phyloP scores from a whole-genome alignment of 805 yeast genomes.

The Ogataea haglerorum region DNA sequence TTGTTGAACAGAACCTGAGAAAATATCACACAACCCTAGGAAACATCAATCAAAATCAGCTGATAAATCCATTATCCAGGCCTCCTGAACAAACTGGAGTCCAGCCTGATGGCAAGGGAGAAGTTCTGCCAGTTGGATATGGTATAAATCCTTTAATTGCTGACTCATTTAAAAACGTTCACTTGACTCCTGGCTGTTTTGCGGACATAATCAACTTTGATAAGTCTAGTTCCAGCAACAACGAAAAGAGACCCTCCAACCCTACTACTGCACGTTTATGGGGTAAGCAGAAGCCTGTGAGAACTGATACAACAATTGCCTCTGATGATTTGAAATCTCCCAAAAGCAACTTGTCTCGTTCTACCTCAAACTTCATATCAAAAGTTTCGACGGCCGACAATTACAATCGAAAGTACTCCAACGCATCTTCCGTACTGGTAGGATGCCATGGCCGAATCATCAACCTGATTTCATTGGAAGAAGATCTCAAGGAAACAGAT shows the following conservation, averaged over 20 bases:
- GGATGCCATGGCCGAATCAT: conserved; percentile 49
- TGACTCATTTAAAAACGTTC: conserved; percentile 51
- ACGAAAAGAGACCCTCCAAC: neutral
- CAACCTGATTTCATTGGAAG: conserved; percentile 41
- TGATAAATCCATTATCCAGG: conserved; percentile 37
- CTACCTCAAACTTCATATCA: conserved; percentile 35
- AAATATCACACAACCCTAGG: conserved; percentile 36
- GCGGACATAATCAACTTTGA: conserved; percentile 26
- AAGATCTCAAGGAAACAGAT: conserved; percentile 38
- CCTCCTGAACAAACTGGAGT: conserved; percentile 33
- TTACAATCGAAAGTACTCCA: conserved; percentile 27
- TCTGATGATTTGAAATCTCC: conserved; percentile 29
- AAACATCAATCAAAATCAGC: conserved; percentile 35
- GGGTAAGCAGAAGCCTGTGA: conserved; percentile 12
- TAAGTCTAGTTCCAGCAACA: neutral
- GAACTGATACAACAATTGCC: conserved; percentile 6
- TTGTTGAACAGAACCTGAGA: conserved; percentile 41
- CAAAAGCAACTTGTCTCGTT: conserved; percentile 29
- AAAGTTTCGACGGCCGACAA: conserved; percentile 32
- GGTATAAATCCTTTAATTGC: conserved; percentile 49
- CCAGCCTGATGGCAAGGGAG: conserved; percentile 32
- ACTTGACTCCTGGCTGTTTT: conserved; percentile 54
- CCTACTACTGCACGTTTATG: conserved; percentile 8
- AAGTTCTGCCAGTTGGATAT: conserved; percentile 46
- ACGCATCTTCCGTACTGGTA: conserved; percentile 35